Conservation (phyloP, 768 basidiomycete genomes). For the Psilocybe azurescens region DNA sequence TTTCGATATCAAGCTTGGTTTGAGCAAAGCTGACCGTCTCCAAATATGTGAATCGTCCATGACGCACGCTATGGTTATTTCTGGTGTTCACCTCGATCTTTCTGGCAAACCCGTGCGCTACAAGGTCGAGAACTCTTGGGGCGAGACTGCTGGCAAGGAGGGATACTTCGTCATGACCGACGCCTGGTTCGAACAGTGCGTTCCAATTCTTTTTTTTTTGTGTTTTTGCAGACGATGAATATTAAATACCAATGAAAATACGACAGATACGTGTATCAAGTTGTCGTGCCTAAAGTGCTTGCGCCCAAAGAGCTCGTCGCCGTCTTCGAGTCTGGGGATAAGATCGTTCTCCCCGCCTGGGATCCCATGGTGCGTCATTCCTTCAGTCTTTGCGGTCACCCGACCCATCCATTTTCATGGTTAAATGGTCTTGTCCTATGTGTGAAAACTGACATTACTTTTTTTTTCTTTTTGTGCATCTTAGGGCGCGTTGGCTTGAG, state of each 20-base stretch:
- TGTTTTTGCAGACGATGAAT: background rate
- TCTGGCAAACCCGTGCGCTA: constrained; percentile 83
- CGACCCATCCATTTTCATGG: background rate
- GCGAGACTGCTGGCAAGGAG: constrained; percentile 73
- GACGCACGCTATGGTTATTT: constrained; percentile 98
- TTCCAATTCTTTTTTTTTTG: constrained; percentile 17
- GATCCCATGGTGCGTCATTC: constrained; percentile 77
- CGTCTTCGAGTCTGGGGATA: constrained; percentile 73
- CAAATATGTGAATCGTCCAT: constrained; percentile 84
- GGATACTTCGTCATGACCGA: constrained; percentile 95
- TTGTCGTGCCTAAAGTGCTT: constrained; percentile 83
- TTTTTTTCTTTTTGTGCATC: background rate
- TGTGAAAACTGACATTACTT: background rate
- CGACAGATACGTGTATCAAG: constrained; percentile 86
- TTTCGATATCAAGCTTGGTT: constrained; percentile 79
- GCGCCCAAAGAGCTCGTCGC: constrained; percentile 83
- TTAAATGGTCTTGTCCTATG: background rate
- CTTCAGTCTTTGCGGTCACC: background rate
- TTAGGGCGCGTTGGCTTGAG: constrained; percentile 26
- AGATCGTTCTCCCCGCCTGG: constrained; percentile 83
- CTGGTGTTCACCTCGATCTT: constrained; percentile 85
- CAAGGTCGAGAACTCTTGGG: constrained; percentile 98
- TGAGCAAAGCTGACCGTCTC: constrained; percentile 87
- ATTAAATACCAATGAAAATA: background rate
- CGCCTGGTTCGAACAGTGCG: constrained; percentile 90